Evolutionary conservation across 345 rosid genomes (phyloP), one percentile per base, ranked within the genome.

Genomic region (Nephelium lappaceum): DNA sequence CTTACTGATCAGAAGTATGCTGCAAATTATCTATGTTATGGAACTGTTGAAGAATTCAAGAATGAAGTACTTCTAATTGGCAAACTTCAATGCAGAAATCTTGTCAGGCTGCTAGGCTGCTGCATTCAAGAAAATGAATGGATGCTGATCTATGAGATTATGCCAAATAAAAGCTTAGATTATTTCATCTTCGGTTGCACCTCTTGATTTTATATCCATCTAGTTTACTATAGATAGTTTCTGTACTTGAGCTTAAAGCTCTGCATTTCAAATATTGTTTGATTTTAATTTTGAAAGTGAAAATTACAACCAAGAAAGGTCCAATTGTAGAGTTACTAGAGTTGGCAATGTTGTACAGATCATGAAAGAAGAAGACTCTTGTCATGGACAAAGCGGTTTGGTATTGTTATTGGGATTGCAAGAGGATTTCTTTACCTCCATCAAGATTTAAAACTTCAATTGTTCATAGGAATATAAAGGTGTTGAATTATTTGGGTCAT

Each of bases 361-460:
- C 47, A 25, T 82, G 15, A 61, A 9, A 72, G 80, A 78, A 77
- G 80, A 24, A 51, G 14, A 36, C 1, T 76, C 58, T 15, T 90
- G 89, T 86, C 67, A 60, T 63, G 77, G 70, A 3, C 11, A 64
- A 77, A 4, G 62, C 78, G 86, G 18, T 51, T 62, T 5, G 21
- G 71, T 71, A 86, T 88, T 58, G 19, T 88, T 11, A 78, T 69
- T 38, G 91, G 91, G 36, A 86, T 88, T 23, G 84, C 88, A 11
- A 73, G 79, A 73, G 89, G 92, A 58, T 87, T 84, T 73, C 60
- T 86, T 24, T 88, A 90, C 77, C 88, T 87, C 15, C 92, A 87
- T 69, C 87, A 86, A n/a, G 86, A 88, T 53, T 87, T 91, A 0
- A 87, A 87, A 23, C 42, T 87, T 24, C 83, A 87, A 49, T n/a